Base-by-base conservation (phyloP, 371 early-diverging fungal species). In the Capniomyces stellatus region DNA sequence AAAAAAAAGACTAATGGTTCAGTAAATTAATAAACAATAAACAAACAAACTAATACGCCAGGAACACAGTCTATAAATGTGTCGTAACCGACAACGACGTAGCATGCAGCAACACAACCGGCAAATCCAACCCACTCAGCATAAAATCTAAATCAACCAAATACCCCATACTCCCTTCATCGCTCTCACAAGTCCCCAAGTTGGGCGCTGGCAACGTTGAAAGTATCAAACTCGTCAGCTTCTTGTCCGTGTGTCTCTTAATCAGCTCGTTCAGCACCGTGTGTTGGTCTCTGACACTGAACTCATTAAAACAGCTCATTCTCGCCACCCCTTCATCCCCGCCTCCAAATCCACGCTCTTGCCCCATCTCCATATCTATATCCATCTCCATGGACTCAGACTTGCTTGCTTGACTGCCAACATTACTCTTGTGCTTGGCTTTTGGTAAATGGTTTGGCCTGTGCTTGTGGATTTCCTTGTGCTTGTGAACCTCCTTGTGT, bases 71-170 rank as follows among this genome's bases (percentile, higher is more conserved):
- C n/a, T n/a, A n/a, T n/a, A n/a, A n/a, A n/a, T n/a, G n/a, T n/a
- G 74, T 77, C 28, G 77, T 78, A 19, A 78, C 75, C 1, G 76
- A 75, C 48, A 76, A 54, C 4, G 72, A 71, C 42, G 73, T 74
- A 39, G 75, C 72, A 50, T 78, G 76, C 22, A 78, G 67, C 41
- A 78, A 51, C 57, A 78, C 57, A 15, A 69, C 67, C 0, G 77
- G 79, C 42, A 76, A 73, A 29, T 76, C 56, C 0, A 64, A 69
- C 2, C 61, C 61, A 13, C 70, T 72, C 54, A 78, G 52, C 0
- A 63, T 44, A 6, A 4, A 8, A 40, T 78, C 71, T 39, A 75
- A 47, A 10, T 70, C 61, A 18, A 64, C 63, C 51, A 73, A 40
- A 30, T 76, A 76, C 27, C 64, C 66, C 19, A 60, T 41, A 0